These are phyloP conservation scores for Rasamsonia emersonii DNA, from an alignment of 2,329 filamentous ascomycete species.

Conservation along the genomic window DNA sequence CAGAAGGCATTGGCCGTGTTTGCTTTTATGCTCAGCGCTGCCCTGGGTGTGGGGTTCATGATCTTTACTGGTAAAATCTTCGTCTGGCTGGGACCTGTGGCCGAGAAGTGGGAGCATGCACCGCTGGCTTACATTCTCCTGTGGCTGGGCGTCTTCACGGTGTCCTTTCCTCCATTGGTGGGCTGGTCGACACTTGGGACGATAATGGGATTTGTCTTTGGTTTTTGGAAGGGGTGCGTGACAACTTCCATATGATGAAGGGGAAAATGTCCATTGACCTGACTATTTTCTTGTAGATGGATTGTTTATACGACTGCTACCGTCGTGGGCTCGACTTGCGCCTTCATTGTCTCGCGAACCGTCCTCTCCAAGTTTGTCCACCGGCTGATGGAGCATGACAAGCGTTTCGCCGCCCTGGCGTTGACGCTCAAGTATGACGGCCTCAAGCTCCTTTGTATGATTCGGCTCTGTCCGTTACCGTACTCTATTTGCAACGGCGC, in stretches of 20 bases:
- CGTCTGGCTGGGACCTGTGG: conserved; percentile 60
- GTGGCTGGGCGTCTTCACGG: conserved; percentile 64
- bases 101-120: conserved; percentile 67
- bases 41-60: conserved; percentile 59
- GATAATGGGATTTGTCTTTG: conserved; percentile 62
- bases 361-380: conserved; percentile 72
- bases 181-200: conserved; percentile 75
- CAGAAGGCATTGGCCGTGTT: conserved; percentile 54
- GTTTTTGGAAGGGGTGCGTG: conserved; percentile 61
- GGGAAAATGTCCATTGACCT: conserved; percentile 7
- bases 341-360: conserved; percentile 73
- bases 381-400: conserved; percentile 70
- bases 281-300: conserved; percentile 53
- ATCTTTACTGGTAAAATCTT: conserved; percentile 77
- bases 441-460: conserved; percentile 78
- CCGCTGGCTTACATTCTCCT: conserved; percentile 65
- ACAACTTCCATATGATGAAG: not conserved
- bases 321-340: conserved; percentile 64
- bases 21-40: conserved; percentile 43
- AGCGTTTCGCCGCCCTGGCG: conserved; percentile 77
- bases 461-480: conserved; percentile 83
- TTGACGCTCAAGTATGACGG: conserved; percentile 87
- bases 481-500: conserved; percentile 93
- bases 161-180: conserved; percentile 79
- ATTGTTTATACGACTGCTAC: conserved; percentile 72